Evolutionary conservation across 2,329 filamentous ascomycete species (phyloP).

Genomic region (Aspergillus pseudonomiae): DNA sequence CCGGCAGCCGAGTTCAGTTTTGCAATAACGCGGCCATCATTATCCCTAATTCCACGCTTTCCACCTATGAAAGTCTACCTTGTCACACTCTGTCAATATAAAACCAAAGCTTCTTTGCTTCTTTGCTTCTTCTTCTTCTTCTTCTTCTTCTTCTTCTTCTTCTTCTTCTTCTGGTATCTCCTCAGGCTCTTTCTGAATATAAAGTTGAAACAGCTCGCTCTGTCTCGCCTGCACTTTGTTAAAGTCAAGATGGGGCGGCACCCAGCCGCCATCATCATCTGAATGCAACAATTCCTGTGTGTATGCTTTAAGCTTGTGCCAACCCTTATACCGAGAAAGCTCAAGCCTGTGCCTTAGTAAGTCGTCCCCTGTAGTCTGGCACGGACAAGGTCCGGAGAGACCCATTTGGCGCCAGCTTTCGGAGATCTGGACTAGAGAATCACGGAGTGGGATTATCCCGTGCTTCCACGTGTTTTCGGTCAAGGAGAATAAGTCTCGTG

Average conservation of each 20-base stretch:
- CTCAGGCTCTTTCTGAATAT: slow-evolving; percentile 13
- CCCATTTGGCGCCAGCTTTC: slow-evolving; percentile 13
- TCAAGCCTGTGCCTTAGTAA: slow-evolving; percentile 15
- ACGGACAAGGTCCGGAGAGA: slow-evolving; percentile 10
- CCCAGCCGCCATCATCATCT: slow-evolving; percentile 25
- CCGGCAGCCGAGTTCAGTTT: too few species aligned
- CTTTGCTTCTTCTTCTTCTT: slow-evolving; percentile 20
- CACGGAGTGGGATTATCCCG: slow-evolving; percentile 21
- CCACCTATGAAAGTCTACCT: too few species aligned
- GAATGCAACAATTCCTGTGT: slow-evolving; percentile 21
- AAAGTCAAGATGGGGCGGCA: slow-evolving; percentile 23
- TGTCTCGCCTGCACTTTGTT: slow-evolving; percentile 17
- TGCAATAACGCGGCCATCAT: too few species aligned
- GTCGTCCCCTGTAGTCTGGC: slow-evolving; percentile 10
- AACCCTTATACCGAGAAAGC: slow-evolving; percentile 20
- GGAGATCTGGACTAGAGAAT: slow-evolving; percentile 14
- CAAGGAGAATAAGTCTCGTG: slow-evolving; percentile 11
- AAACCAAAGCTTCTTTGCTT: slow-evolving; percentile 20
- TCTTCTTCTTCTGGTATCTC: slow-evolving; percentile 18
- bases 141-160: slow-evolving; percentile 21
- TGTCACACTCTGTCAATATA: slow-evolving; percentile 12
- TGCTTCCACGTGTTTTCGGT: slow-evolving; percentile 14
- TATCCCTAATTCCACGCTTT: too few species aligned
- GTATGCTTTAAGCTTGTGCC: slow-evolving; percentile 18
- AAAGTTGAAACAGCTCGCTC: slow-evolving; percentile 19